Evolutionary conservation across 1,284 basidiomycete species (phyloP).

Genomic region (Mrakiaceae sp.): DNA sequence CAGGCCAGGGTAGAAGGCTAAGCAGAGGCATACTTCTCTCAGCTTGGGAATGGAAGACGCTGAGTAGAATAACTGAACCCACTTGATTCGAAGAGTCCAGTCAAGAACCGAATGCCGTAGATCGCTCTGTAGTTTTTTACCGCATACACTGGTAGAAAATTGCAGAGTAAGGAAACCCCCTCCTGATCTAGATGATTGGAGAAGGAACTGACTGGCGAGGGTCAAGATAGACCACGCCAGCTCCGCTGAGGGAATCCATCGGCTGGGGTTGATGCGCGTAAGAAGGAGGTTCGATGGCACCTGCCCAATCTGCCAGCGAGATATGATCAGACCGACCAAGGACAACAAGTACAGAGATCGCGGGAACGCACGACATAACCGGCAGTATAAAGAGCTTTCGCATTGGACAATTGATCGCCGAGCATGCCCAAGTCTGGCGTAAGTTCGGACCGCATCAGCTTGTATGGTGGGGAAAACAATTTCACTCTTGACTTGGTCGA

Average conservation of each 20-base stretch:
- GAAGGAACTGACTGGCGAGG: background rate
- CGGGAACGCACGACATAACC: background rate
- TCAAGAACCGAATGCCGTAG: background rate
- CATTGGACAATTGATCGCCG: background rate
- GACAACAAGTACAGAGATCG: background rate
- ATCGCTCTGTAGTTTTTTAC: background rate
- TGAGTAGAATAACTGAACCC: no score
- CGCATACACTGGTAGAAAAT: background rate
- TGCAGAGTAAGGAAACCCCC: no score
- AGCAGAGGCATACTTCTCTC: no score
- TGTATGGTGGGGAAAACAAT: no score
- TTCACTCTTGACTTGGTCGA: no score
- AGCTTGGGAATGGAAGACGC: no score
- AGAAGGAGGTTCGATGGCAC: slow-evolving; percentile 1
- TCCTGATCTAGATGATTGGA: no score
- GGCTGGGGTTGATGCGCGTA: background rate
- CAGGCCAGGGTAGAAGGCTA: background rate
- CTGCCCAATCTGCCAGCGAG: background rate
- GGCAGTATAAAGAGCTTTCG: slow-evolving; percentile 3
- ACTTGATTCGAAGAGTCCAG: background rate
- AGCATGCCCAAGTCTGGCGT: background rate
- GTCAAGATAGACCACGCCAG: background rate
- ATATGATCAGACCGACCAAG: background rate
- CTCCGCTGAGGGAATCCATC: background rate
- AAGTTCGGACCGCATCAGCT: no score